Conservation (phyloP, 2,329 filamentous ascomycete species). For the Monosporascus sp. region DNA sequence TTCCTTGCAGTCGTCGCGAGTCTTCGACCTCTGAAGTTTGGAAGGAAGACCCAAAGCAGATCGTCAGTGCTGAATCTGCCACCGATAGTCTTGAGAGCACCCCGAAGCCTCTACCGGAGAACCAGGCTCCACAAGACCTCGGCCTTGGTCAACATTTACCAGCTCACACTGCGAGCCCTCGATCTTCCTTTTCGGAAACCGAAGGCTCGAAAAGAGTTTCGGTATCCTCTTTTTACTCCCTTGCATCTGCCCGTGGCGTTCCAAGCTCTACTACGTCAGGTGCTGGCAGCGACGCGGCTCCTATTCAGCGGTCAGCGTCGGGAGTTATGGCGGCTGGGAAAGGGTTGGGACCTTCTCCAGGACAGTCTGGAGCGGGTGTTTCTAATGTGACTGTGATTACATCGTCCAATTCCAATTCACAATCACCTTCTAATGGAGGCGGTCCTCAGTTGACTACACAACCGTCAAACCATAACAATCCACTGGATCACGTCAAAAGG, state of each 20-base stretch:
- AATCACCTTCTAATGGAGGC: conserved; percentile 32
- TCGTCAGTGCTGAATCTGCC: conserved; percentile 32
- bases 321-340: conserved; percentile 40
- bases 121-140: conserved; percentile 15
- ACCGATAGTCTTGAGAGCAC: conserved; percentile 44
- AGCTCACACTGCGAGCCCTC: conserved; percentile 41
- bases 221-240: conserved; percentile 66
- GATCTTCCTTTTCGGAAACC: conserved; percentile 44
- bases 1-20: conserved; percentile 36
- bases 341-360: conserved; percentile 32
- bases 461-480: conserved; percentile 34
- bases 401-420: conserved; percentile 37
- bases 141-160: conserved; percentile 32
- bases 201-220: conserved; percentile 57
- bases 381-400: conserved; percentile 50
- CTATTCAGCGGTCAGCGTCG: conserved; percentile 36
- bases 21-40: conserved; percentile 36
- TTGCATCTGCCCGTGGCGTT: conserved; percentile 54
- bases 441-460: conserved; percentile 42
- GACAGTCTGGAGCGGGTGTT: conserved; percentile 45
- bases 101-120: conserved; percentile 35
- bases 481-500: conserved; percentile 41
- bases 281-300: conserved; percentile 45
- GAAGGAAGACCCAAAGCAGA: conserved; percentile 30
- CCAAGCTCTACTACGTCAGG: conserved; percentile 47